Base-by-base conservation (phyloP, 805 yeast species). In the Barnettozyma salicaria region DNA sequence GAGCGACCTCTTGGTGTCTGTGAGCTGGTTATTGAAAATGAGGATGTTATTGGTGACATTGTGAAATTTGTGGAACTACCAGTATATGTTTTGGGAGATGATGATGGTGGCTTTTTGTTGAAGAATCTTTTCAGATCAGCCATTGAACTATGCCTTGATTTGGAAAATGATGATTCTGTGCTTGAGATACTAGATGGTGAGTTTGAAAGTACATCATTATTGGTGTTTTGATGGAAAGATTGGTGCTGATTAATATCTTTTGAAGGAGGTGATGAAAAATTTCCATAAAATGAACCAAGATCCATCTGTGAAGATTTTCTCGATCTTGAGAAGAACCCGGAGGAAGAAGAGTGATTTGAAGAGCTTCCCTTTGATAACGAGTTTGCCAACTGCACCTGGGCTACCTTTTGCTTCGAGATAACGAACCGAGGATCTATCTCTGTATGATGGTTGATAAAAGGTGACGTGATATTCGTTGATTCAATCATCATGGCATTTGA, bases 381-480 rank as follows among this genome's bases (percentile, higher is more conserved):
- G 19, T 45, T 42, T 5, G 54, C 52, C 13, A 45, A 42, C 29
- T 49, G 53, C 10, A 42, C 49, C 14, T 48, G 53, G 19, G 47
- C 78, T 18, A 79, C 76, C 37, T 83, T 74, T 43, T 81, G 92
- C 50, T 85, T 77, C 9, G 94, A 83, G 27, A 88, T 81, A 34
- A 88, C 77, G 54, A 88, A 87, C 29, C 96, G 69, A 12, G 94
- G 83, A 54, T 87, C 96, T n/a, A 88, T 78, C 22, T 77, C 70
- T 12, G 69, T 65, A 14, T 75, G 61, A 16, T 63, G 52, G 27
- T 65, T 54, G 6, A 82, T 82, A 36, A 70, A 73, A 4, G 92
- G 92, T 1, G 89, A 80, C 37, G 77, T 78, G 39, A 83, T 76
- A 41, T 78, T 76, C 39, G 76, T 80, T 10, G 86, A 78, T 42